These are phyloP conservation scores for Xylariaceae sp. DNA, from an alignment of 2,329 filamentous ascomycete genomes.

Conservation along the genomic window DNA sequence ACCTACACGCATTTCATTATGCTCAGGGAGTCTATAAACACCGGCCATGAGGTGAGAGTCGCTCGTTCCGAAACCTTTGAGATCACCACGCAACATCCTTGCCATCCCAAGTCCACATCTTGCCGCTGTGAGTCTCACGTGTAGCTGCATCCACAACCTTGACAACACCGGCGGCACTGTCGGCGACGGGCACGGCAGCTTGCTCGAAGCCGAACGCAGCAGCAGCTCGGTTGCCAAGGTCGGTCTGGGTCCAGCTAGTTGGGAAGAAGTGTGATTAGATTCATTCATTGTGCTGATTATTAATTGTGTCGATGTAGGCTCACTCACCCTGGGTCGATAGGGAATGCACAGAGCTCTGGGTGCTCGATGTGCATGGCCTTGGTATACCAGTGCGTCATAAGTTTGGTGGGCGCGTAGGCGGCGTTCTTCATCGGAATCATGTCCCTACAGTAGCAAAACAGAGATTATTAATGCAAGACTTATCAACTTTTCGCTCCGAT, in stretches of 20 bases:
- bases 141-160: constrained; percentile 6
- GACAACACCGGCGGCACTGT: background rate
- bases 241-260: constrained; percentile 10
- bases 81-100: too few relatives aligned
- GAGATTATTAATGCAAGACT: too few relatives aligned
- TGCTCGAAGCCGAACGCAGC: background rate
- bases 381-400: background rate
- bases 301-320: too few relatives aligned
- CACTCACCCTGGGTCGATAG: background rate
- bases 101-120: too few relatives aligned
- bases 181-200: background rate
- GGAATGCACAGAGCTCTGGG: background rate
- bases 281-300: too few relatives aligned
- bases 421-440: constrained; percentile 4
- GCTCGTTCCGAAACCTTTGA: too few relatives aligned
- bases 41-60: too few relatives aligned
- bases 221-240: constrained; percentile 8
- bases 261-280: background rate
- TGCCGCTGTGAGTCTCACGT: constrained; percentile 12
- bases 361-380: constrained; percentile 25
- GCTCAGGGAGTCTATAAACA: too few relatives aligned
- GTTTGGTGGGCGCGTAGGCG: background rate
- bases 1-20: too few relatives aligned
- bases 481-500: too few relatives aligned
- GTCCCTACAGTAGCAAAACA: too few relatives aligned